These are phyloP conservation scores for Hyaloscypha hepaticicola DNA, from an alignment of 495 filamentous ascomycete genomes.

Conservation along the genomic window DNA sequence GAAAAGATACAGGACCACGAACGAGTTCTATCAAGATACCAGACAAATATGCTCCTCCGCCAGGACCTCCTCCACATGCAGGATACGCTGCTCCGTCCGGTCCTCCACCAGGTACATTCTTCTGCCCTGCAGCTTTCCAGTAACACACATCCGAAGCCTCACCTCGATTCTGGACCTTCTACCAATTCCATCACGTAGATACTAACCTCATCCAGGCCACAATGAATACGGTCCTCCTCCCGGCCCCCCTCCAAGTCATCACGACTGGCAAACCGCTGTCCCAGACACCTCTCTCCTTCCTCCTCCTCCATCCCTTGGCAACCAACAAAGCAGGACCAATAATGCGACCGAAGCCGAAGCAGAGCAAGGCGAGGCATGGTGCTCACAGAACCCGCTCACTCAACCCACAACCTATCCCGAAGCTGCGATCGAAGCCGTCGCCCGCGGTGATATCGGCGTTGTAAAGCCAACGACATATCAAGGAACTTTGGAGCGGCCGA, in stretches of 20 bases:
- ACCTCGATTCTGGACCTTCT: too few relatives aligned
- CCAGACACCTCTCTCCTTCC: constrained; percentile 80
- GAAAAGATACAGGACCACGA: constrained; percentile 3
- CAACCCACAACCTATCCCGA: constrained; percentile 52
- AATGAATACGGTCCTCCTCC: constrained; percentile 41
- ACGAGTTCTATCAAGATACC: constrained; percentile 23
- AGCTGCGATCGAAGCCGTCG: constrained; percentile 30
- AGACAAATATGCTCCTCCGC: constrained; percentile 29
- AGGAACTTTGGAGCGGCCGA: constrained; percentile 34
- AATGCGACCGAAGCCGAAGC: constrained; percentile 73
- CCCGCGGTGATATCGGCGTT: constrained; percentile 28
- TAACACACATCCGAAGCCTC: too few relatives aligned
- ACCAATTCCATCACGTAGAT: too few relatives aligned
- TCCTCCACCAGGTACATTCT: constrained; percentile 21
- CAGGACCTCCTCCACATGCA: constrained; percentile 28
- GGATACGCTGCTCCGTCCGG: constrained; percentile 25
- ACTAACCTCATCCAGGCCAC: neutral
- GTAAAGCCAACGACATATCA: constrained; percentile 27
- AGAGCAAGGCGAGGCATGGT: constrained; percentile 72
- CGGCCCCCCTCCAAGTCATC: constrained; percentile 38
- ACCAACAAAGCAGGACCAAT: constrained; percentile 64
- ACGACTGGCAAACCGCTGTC: constrained; percentile 78
- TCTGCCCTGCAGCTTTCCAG: neutral
- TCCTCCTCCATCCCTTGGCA: constrained; percentile 72
- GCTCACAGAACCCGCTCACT: constrained; percentile 60